Percentiles rank a stretch among this genome's conserved stretches.
These are phyloP conservation scores for Guillardia theta DNA, from an alignment of 78 protist species.

Conservation along the genomic window DNA sequence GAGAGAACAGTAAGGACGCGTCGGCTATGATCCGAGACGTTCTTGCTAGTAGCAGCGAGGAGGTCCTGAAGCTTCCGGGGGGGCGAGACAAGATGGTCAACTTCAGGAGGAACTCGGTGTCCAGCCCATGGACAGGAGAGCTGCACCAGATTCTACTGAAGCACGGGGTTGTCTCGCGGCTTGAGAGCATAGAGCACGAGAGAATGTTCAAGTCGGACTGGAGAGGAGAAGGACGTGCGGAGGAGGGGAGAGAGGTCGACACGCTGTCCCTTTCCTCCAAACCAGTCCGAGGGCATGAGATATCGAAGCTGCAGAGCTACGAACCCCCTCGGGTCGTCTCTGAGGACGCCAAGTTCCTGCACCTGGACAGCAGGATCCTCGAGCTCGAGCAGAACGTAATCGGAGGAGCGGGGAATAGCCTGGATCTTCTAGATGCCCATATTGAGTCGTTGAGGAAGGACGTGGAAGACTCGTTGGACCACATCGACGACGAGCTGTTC, in stretches of 20 bases:
- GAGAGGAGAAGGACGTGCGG: no score
- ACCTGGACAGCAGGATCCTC: not conserved
- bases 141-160: not conserved
- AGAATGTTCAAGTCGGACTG: no score
- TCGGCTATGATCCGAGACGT: not conserved
- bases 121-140: slow-evolving; percentile 6
- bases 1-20: not conserved
- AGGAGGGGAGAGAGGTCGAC: no score
- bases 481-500: slow-evolving; percentile 22
- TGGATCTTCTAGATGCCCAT: not conserved
- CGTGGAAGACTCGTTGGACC: slow-evolving; percentile 17
- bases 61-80: not conserved
- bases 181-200: no score
- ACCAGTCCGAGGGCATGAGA: no score
- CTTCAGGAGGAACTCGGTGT: not conserved
- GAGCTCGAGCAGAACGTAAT: not conserved
- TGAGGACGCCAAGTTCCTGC: slow-evolving; percentile 30
- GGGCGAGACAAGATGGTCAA: not conserved
- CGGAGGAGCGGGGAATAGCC: not conserved
- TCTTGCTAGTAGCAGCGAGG: not conserved
- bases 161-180: not conserved
- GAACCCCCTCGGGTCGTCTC: slow-evolving; percentile 30
- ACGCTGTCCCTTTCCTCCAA: no score
- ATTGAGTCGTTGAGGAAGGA: not conserved
- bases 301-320: not conserved